Evolutionary conservation across 805 yeast genomes (phyloP).

Genomic region (Lipomyces sp.): DNA sequence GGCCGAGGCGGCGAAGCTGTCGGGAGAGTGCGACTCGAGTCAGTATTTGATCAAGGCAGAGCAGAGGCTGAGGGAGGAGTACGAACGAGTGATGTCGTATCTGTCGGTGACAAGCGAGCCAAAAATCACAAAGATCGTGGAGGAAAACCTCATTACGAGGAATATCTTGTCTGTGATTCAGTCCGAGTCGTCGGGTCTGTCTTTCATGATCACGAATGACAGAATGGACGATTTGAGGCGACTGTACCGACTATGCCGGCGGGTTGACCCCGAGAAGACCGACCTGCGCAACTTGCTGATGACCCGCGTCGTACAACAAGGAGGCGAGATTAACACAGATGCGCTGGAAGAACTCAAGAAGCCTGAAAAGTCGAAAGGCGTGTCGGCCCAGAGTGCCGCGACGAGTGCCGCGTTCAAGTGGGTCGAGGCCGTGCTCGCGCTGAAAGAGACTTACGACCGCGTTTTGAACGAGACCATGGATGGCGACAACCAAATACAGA

Average conservation of each 20-base stretch:
- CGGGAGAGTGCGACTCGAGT: conserved; percentile 48
- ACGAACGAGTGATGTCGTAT: conserved; percentile 51
- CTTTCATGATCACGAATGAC: conserved; percentile 52
- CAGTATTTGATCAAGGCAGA: conserved; percentile 52
- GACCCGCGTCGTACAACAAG: conserved; percentile 48
- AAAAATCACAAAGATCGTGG: conserved; percentile 54
- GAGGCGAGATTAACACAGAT: conserved; percentile 40
- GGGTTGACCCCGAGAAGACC: conserved; percentile 53
- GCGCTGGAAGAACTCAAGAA: conserved; percentile 22
- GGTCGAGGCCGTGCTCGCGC: conserved; percentile 55
- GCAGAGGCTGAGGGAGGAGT: conserved; percentile 61
- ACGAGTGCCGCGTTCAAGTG: conserved; percentile 62
- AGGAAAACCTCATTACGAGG: conserved; percentile 55
- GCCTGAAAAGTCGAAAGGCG: conserved; percentile 9
- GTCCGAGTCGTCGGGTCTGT: conserved; percentile 54
- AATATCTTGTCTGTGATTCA: conserved; percentile 55
- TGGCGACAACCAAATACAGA: conserved; percentile 49
- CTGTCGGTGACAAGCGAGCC: conserved; percentile 54
- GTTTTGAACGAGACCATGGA: conserved; percentile 51
- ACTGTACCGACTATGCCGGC: conserved; percentile 49
- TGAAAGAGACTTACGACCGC: conserved; percentile 50
- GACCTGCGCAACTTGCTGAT: conserved; percentile 50
- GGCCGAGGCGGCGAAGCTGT: conserved; percentile 45
- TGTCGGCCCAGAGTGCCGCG: conserved; percentile 31
- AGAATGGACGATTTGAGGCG: conserved; percentile 45